Evolutionary conservation across 106 monocot genomes (phyloP).

Genomic region (Hemerocallis citrina): DNA sequence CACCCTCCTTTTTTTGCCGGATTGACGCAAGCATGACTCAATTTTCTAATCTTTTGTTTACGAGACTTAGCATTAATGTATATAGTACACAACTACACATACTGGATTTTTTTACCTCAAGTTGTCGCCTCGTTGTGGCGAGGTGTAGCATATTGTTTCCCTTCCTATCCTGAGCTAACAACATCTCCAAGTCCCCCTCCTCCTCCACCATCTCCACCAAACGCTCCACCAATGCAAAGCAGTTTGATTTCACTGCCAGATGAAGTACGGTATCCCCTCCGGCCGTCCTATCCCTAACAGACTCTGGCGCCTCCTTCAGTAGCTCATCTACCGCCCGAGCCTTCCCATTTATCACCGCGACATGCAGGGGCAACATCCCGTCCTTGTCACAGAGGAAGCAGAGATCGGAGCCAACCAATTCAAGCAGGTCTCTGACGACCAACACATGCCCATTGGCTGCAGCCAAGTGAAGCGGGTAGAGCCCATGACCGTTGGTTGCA

Average conservation of each 20-base stretch:
- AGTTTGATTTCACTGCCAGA: slow-evolving; percentile 11
- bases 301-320: not conserved
- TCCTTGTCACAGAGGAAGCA: slow-evolving; percentile 9
- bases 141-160: slow-evolving; percentile 23
- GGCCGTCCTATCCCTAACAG: not conserved
- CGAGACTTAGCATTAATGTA: too few species aligned
- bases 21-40: too few species aligned
- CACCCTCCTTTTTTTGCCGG: too few species aligned
- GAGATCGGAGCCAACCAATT: not conserved
- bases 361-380: slow-evolving; percentile 13
- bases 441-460: slow-evolving; percentile 14
- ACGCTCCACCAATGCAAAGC: not conserved
- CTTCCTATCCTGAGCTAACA: slow-evolving; percentile 8
- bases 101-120: slow-evolving; percentile 2
- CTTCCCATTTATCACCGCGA: slow-evolving; percentile 8
- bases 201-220: slow-evolving; percentile 1
- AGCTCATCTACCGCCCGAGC: not conserved
- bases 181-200: not conserved
- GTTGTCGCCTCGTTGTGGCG: slow-evolving; percentile 10
- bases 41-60: too few species aligned
- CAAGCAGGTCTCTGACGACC: slow-evolving; percentile 14
- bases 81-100: too few species aligned
- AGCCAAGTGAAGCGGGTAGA: slow-evolving; percentile 20
- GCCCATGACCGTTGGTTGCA: not conserved
- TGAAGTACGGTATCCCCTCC: slow-evolving; percentile 9